These are phyloP conservation scores for Fragaria nilgerrensis DNA, from an alignment of 306 rosid species.

Conservation along the genomic window DNA sequence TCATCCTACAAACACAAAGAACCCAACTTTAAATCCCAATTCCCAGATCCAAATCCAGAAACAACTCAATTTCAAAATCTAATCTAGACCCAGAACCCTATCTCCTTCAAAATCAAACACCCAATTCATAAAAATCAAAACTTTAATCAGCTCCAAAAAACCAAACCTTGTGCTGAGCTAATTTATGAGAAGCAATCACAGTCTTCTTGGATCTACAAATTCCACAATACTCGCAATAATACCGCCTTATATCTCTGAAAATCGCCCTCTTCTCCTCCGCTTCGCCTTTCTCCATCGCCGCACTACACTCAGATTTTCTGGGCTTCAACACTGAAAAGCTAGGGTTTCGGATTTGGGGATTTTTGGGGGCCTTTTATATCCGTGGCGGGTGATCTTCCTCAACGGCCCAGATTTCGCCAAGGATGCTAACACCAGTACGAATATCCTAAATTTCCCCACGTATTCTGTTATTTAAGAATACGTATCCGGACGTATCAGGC, in stretches of 20 bases:
- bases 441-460: too few species aligned
- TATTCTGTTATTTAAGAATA: too few species aligned
- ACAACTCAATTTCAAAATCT: neutral
- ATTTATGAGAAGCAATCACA: slow-evolving; percentile 55
- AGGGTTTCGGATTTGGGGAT: neutral
- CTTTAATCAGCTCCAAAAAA: neutral
- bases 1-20: slow-evolving; percentile 42
- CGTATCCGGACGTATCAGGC: too few species aligned
- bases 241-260: slow-evolving; percentile 53
- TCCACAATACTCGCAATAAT: slow-evolving; percentile 57
- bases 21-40: neutral
- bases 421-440: too few species aligned
- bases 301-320: neutral
- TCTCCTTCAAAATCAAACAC: neutral
- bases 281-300: slow-evolving; percentile 35
- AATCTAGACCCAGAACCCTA: neutral
- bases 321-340: neutral
- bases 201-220: slow-evolving; percentile 67
- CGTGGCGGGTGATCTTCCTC: neutral
- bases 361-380: neutral
- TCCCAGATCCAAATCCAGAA: neutral
- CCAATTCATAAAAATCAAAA: slow-evolving; percentile 4
- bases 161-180: slow-evolving; percentile 61
- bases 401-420: neutral
- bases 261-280: slow-evolving; percentile 35